Evolutionary conservation across 176 grass and related monocot species (phyloP).

Genomic region (Raddia distichophylla): DNA sequence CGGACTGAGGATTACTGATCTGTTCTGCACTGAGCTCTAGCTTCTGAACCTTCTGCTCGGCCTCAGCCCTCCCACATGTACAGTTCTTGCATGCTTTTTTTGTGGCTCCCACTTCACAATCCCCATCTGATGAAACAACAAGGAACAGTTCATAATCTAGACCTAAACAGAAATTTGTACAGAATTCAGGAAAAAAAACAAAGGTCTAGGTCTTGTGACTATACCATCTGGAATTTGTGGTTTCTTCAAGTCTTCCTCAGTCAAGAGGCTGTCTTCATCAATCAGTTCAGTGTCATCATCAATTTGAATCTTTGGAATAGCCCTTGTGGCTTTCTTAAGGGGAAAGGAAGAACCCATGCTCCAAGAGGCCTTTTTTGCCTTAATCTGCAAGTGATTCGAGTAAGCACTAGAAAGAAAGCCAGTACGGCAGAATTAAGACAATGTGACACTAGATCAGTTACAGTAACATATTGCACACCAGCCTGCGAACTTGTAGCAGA

Average conservation of each 20-base stretch:
- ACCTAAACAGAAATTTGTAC: background rate
- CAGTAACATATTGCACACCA: constrained; percentile 49
- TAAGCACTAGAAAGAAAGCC: background rate
- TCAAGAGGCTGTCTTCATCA: constrained; percentile 92
- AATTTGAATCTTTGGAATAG: constrained; percentile 81
- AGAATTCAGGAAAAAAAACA: background rate
- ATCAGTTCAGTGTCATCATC: constrained; percentile 80
- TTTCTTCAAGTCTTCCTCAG: constrained; percentile 93
- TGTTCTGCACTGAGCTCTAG: constrained; percentile 77
- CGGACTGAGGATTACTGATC: constrained; percentile 80
- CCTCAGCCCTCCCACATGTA: constrained; percentile 83
- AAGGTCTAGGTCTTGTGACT: background rate
- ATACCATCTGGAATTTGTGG: constrained; percentile 85
- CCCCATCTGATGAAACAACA: constrained; percentile 56
- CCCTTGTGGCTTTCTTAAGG: constrained; percentile 62
- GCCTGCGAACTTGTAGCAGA: constrained; percentile 44
- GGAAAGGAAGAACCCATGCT: constrained; percentile 77
- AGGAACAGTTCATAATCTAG: constrained; percentile 9
- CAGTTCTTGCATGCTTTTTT: constrained; percentile 99
- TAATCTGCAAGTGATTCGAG: constrained; percentile 50
- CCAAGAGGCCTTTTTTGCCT: constrained; percentile 90
- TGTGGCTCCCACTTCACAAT: constrained; percentile 82
- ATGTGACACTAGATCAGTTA: constrained; percentile 37
- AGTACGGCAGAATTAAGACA: background rate
- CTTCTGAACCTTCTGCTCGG: constrained; percentile 85